Percentiles rank a stretch among this genome's conserved stretches.
Evolutionary conservation across 768 basidiomycete species (phyloP).

Genomic region (Boletus tomentosulus): DNA sequence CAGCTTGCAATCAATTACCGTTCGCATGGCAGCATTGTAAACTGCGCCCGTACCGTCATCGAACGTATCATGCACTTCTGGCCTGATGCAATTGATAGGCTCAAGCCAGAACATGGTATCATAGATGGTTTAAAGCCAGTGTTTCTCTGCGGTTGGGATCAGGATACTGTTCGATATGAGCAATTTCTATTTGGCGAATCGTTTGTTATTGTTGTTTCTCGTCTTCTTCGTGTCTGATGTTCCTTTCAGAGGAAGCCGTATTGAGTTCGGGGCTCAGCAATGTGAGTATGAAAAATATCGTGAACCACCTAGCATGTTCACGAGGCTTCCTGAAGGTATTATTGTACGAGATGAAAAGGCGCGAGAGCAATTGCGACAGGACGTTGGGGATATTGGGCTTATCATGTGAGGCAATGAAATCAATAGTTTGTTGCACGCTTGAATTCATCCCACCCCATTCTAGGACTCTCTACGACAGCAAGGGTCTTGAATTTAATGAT

Average conservation of each 20-base stretch:
- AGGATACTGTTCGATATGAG: slow-evolving; percentile 41
- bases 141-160: slow-evolving; percentile 37
- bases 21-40: not conserved
- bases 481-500: too few relatives aligned
- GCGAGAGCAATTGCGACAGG: slow-evolving; percentile 40
- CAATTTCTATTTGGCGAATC: slow-evolving; percentile 53
- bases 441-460: not conserved
- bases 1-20: not conserved
- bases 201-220: too few relatives aligned
- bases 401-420: slow-evolving; percentile 45
- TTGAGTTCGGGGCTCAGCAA: too few relatives aligned
- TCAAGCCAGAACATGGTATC: slow-evolving; percentile 52
- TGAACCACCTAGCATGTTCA: too few relatives aligned
- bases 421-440: too few relatives aligned
- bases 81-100: slow-evolving; percentile 58
- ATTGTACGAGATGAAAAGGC: slow-evolving; percentile 62
- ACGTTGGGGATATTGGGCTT: slow-evolving; percentile 56
- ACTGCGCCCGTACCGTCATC: slow-evolving; percentile 62
- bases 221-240: too few relatives aligned
- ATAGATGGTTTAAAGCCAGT: slow-evolving; percentile 53
- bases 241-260: too few relatives aligned
- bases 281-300: too few relatives aligned
- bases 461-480: slow-evolving; percentile 32
- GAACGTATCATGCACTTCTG: slow-evolving; percentile 59
- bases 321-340: slow-evolving; percentile 56